Evolutionary conservation across 108 stramenopile genomes (phyloP).

Genomic region (Schizochytrium sp.): DNA sequence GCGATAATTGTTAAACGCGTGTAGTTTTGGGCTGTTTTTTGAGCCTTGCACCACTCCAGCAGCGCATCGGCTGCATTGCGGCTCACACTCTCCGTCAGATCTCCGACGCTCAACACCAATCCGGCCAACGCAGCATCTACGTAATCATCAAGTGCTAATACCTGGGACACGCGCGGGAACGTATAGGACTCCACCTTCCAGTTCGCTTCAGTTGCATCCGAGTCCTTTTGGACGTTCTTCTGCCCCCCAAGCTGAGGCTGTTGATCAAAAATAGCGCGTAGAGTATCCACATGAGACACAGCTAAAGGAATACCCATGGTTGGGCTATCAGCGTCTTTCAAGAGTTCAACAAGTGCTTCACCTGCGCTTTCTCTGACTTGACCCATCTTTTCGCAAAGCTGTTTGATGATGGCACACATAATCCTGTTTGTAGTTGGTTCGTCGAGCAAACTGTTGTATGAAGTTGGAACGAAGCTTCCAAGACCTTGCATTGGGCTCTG

Average conservation of each 20-base stretch:
- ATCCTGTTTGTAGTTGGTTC: background rate
- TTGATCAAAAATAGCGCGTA: background rate
- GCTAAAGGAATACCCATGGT: background rate
- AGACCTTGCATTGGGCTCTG: background rate
- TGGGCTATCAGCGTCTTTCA: background rate
- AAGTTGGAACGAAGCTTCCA: background rate
- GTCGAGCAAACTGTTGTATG: slow-evolving; percentile 3
- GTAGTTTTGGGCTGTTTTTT: background rate
- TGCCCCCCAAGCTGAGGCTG: too few relatives aligned
- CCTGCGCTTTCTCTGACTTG: slow-evolving; percentile 49
- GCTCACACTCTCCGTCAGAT: slow-evolving; percentile 59
- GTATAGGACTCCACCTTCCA: slow-evolving; percentile 57
- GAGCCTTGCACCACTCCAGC: slow-evolving; percentile 17
- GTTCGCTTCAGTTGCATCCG: background rate
- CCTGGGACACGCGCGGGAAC: slow-evolving; percentile 19
- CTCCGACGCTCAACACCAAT: slow-evolving; percentile 32
- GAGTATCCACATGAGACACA: slow-evolving; percentile 1
- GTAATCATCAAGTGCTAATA: slow-evolving; percentile 8
- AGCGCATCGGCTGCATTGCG: slow-evolving; percentile 38
- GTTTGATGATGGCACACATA: slow-evolving; percentile 26
- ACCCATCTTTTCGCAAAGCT: slow-evolving; percentile 57
- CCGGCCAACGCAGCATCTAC: slow-evolving; percentile 27
- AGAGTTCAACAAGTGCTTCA: background rate
- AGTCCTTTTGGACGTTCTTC: background rate
- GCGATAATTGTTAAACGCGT: background rate